These are phyloP conservation scores for Straminergon stramineum DNA, from an alignment of 225 moss, liverwort and hornwort species.

Conservation along the genomic window DNA sequence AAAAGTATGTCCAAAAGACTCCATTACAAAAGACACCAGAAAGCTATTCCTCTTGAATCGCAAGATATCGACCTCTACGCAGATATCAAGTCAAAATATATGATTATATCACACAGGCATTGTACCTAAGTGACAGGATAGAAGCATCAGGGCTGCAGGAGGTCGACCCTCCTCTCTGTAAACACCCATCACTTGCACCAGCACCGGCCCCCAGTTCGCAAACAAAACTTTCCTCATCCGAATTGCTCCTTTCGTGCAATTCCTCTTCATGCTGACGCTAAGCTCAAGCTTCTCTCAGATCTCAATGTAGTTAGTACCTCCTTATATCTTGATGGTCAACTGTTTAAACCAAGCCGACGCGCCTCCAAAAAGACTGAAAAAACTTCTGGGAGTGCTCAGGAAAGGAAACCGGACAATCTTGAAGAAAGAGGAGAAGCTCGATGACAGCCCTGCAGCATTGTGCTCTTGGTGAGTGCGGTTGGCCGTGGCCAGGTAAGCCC, in stretches of 20 bases:
- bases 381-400: conserved; percentile 11
- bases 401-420: conserved; percentile 26
- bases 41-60: not conserved
- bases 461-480: conserved; percentile 9
- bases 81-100: not conserved
- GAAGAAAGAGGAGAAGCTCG: conserved; percentile 28
- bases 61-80: not conserved
- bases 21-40: not conserved
- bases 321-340: conserved; percentile 27
- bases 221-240: conserved; percentile 15
- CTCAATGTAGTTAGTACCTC: not conserved
- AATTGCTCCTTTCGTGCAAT: not conserved
- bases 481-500: conserved; percentile 35
- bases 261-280: not conserved
- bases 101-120: conserved; percentile 10
- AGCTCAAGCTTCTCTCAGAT: not conserved
- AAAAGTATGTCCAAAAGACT: not conserved
- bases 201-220: not conserved
- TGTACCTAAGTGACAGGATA: conserved; percentile 26
- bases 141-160: conserved; percentile 54
- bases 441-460: conserved; percentile 1
- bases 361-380: conserved; percentile 17
- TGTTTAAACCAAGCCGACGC: conserved; percentile 43
- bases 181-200: conserved; percentile 45
- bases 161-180: conserved; percentile 19